phyloP scores from a whole-genome alignment of 139 green algal species.

The Coccomyxa sp. region DNA sequence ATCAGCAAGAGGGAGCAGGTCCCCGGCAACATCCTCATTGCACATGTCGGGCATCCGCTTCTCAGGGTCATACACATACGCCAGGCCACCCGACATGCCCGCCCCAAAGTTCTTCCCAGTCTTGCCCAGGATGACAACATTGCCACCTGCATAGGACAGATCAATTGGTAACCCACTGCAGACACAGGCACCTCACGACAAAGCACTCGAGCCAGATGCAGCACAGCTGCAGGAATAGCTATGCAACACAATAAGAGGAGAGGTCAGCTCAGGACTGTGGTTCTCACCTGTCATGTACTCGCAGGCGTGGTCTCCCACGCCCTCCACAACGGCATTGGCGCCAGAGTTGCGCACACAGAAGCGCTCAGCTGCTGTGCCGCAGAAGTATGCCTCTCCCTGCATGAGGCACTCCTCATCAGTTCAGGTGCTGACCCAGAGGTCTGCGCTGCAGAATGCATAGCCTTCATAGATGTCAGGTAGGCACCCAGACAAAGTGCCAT shows the following conservation, averaged over 20 bases:
- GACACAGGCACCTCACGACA: too few species aligned
- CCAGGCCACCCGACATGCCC: slow-evolving; percentile 88
- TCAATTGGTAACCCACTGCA: too few species aligned
- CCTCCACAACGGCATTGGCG: slow-evolving; percentile 87
- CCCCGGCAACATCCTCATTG: slow-evolving; percentile 65
- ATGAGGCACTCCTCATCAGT: neutral
- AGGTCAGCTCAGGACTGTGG: too few species aligned
- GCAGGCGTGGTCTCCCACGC: slow-evolving; percentile 88
- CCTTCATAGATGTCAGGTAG: neutral
- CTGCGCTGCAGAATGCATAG: neutral
- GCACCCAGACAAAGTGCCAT: neutral
- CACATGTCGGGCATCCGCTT: slow-evolving; percentile 47
- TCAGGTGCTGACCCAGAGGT: neutral
- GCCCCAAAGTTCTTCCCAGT: slow-evolving; percentile 95
- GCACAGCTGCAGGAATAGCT: too few species aligned
- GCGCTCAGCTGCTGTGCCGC: slow-evolving; percentile 84
- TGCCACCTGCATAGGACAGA: too few species aligned
- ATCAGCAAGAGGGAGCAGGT: slow-evolving; percentile 68
- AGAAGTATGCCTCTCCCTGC: slow-evolving; percentile 84
- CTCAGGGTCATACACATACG: slow-evolving; percentile 86
- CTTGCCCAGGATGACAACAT: slow-evolving; percentile 78
- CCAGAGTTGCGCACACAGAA: slow-evolving; percentile 88
- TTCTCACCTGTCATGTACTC: slow-evolving; percentile 99
- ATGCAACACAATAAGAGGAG: too few species aligned
- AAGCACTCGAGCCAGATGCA: too few species aligned